Conservation (phyloP, 1,284 basidiomycete genomes). For the Pisolithus thermaeus region DNA sequence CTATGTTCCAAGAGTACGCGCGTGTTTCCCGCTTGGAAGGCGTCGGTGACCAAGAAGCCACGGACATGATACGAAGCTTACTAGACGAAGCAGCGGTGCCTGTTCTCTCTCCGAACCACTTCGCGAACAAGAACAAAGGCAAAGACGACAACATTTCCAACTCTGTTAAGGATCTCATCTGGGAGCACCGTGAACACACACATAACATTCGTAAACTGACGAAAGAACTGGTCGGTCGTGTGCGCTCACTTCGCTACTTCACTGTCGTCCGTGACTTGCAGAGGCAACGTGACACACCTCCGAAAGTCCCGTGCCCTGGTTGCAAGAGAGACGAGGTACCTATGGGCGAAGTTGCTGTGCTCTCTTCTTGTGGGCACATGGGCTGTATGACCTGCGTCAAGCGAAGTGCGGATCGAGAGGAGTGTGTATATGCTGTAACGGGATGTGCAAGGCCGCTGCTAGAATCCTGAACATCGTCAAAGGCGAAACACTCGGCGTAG, state of each 20-base stretch:
- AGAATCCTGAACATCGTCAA: conserved; percentile 76
- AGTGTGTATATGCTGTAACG: conserved; percentile 71
- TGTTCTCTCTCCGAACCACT: conserved; percentile 32
- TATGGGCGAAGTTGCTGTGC: conserved; percentile 69
- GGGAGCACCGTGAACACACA: conserved; percentile 82
- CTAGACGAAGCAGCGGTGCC: conserved; percentile 60
- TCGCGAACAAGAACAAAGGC: conserved; percentile 44
- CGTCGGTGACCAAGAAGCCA: conserved; percentile 72
- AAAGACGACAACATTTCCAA: conserved; percentile 53
- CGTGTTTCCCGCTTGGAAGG: conserved; percentile 63
- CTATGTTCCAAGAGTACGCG: conserved; percentile 73
- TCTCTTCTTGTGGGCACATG: conserved; percentile 88
- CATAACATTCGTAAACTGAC: conserved; percentile 78
- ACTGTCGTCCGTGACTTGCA: conserved; percentile 86
- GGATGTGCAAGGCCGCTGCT: conserved; percentile 68
- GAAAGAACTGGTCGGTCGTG: conserved; percentile 84
- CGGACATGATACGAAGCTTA: conserved; percentile 50
- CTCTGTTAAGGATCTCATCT: conserved; percentile 57
- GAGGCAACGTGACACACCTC: conserved; percentile 55
- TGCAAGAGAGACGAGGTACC: conserved; percentile 56
- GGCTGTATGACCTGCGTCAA: conserved; percentile 75
- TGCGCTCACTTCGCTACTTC: conserved; percentile 87
- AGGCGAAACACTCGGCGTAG: conserved; percentile 77
- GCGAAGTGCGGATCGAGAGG: conserved; percentile 68
- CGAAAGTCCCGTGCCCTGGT: conserved; percentile 54